phyloP scores from a whole-genome alignment of 495 filamentous ascomycete genomes.

The Peziza echinospora region DNA sequence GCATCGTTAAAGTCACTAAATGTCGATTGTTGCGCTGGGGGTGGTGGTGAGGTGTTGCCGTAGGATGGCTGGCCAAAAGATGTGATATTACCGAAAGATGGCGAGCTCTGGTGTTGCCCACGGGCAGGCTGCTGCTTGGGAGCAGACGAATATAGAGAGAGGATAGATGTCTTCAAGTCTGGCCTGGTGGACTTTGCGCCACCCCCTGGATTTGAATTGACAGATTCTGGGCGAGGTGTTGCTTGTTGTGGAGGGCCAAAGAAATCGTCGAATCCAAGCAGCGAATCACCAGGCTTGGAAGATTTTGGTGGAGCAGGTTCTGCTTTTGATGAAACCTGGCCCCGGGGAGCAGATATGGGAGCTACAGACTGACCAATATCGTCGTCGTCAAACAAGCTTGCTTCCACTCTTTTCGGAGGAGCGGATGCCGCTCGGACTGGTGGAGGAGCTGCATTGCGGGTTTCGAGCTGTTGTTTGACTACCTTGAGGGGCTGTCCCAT shows the following conservation, averaged over 20 bases:
- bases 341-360: slow-evolving; percentile 42
- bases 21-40: slow-evolving; percentile 28
- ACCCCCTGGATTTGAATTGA: slow-evolving; percentile 16
- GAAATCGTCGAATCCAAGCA: slow-evolving; percentile 72
- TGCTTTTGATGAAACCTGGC: slow-evolving; percentile 43
- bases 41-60: slow-evolving; percentile 18
- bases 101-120: slow-evolving; percentile 22
- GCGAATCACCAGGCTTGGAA: slow-evolving; percentile 56
- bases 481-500: slow-evolving; percentile 39
- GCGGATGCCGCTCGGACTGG: slow-evolving; percentile 24
- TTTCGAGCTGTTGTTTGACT: slow-evolving; percentile 50
- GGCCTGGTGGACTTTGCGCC: slow-evolving; percentile 39
- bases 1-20: slow-evolving; percentile 67
- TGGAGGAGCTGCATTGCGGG: slow-evolving; percentile 21
- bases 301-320: slow-evolving; percentile 41
- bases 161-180: slow-evolving; percentile 88
- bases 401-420: slow-evolving; percentile 5
- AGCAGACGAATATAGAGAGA: slow-evolving; percentile 81
- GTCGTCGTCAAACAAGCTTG: slow-evolving; percentile 45
- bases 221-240: slow-evolving; percentile 36
- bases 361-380: slow-evolving; percentile 22
- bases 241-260: slow-evolving; percentile 48
- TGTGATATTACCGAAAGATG: neutral
- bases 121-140: slow-evolving; percentile 43
- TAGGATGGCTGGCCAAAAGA: too few species aligned